Conservation (phyloP, 768 basidiomycete species). For the Boletus pseudo-olivaceus region DNA sequence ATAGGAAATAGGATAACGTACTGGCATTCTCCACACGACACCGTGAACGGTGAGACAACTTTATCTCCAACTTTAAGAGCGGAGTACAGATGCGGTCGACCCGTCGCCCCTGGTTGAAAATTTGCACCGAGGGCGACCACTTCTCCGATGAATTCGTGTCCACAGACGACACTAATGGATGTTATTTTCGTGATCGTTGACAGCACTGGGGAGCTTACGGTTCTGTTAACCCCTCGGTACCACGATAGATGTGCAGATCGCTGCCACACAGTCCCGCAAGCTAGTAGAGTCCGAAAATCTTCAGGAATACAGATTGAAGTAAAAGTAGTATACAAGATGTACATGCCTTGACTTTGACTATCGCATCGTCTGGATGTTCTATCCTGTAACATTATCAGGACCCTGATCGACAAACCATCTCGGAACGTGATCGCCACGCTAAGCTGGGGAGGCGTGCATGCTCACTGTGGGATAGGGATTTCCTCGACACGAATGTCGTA, state of each 20-base stretch:
- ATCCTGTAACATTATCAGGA: constrained; percentile 41
- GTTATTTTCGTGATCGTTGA: neutral
- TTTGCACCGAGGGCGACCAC: constrained; percentile 63
- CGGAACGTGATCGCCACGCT: neutral
- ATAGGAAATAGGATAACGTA: constrained; percentile 33
- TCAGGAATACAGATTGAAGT: neutral
- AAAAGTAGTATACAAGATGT: neutral
- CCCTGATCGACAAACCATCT: neutral
- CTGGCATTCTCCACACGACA: constrained; percentile 86
- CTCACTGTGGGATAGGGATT: constrained; percentile 53
- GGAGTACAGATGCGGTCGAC: constrained; percentile 60
- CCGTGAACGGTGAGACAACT: constrained; percentile 77
- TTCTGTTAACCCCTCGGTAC: constrained; percentile 49
- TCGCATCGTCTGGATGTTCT: constrained; percentile 70
- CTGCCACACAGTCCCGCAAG: constrained; percentile 69
- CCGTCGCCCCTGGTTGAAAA: constrained; percentile 42
- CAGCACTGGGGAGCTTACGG: constrained; percentile 40
- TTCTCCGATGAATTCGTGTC: constrained; percentile 78
- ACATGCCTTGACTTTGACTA: constrained; percentile 67
- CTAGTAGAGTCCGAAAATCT: constrained; percentile 30
- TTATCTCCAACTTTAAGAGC: constrained; percentile 68
- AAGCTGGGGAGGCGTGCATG: constrained; percentile 6
- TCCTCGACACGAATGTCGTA: constrained; percentile 70
- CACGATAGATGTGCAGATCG: constrained; percentile 73
- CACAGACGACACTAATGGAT: constrained; percentile 52